Evolutionary conservation across 2,329 filamentous ascomycete species (phyloP), one percentile per base, ranked within the genome.

Genomic region (Diaporthe humulicola): DNA sequence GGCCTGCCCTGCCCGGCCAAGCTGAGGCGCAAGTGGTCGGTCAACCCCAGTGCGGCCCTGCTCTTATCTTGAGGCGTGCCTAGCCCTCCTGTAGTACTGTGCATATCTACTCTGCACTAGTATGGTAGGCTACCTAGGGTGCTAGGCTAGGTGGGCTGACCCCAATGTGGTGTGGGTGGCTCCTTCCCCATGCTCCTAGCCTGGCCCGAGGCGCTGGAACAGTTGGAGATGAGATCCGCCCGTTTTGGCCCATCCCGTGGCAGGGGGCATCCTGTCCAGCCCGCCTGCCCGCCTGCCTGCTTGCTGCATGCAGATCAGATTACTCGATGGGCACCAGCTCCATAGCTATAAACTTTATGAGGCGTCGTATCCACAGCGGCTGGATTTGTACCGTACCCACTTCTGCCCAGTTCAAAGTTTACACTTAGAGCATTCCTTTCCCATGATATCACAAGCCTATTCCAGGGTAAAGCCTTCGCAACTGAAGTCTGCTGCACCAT

Each of bases 11-110:
- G 45, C n/a, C 45, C 30, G 45, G 61, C 42, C 61, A 67, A 52
- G 61, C 61, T 67, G 61, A 50, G 61, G 61, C 61, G 45, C 42
- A 67, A 67, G 42, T 66, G 61, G 42, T 66, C 61, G 61, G 61
- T 66, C 61, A 25, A 67, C 61, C 61, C 61, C 45, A 25, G 28
- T 19, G 45, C 22, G 64, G 64, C 33, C 64, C 52, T 25, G 3
- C 52, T 40, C 64, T 69, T 69, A 69, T 69, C 64, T 69, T 19
- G 45, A 40, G 64, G 30, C 33, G 42, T 30, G 22, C 61, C 64
- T 38, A 54, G 64, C 64, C 22, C 33, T 36, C 33, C 33, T 36
- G 33, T 36, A n/a, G n/a, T n/a, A n/a, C n/a, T n/a, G n/a, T n/a
- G n/a, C n/a, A n/a, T n/a, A n/a, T n/a, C n/a, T n/a, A n/a, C n/a